Evolutionary conservation across 768 basidiomycete genomes (phyloP).

Genomic region (Kwoniella sp.): DNA sequence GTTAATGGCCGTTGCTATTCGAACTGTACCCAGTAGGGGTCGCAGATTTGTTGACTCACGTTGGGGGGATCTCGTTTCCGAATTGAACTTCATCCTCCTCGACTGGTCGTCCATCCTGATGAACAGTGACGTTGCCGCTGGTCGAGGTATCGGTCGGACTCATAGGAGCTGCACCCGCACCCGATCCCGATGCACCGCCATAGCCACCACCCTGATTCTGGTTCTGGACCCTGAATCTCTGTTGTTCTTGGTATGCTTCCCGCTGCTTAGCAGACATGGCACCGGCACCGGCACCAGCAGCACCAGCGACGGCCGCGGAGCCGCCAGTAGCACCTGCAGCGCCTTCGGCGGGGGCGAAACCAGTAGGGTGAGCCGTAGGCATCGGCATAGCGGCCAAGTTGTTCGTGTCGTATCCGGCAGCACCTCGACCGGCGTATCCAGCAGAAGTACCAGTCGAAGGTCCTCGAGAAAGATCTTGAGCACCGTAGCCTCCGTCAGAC

Average conservation of each 20-base stretch:
- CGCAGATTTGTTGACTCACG: slow-evolving; percentile 40
- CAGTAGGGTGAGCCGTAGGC: slow-evolving; percentile 29
- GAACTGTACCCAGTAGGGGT: not conserved
- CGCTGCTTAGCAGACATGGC: slow-evolving; percentile 50
- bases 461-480: slow-evolving; percentile 40
- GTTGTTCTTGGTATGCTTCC: slow-evolving; percentile 51
- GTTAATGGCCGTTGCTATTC: not conserved
- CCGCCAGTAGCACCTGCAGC: slow-evolving; percentile 29
- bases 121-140: slow-evolving; percentile 34
- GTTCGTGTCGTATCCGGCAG: slow-evolving; percentile 14
- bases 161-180: slow-evolving; percentile 21
- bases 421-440: slow-evolving; percentile 48
- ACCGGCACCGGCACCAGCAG: slow-evolving; percentile 31
- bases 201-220: slow-evolving; percentile 18
- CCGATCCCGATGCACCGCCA: slow-evolving; percentile 19
- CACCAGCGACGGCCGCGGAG: slow-evolving; percentile 28
- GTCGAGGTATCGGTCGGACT: slow-evolving; percentile 29
- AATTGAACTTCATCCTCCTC: slow-evolving; percentile 31
- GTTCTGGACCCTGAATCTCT: slow-evolving; percentile 40
- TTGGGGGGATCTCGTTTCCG: slow-evolving; percentile 51
- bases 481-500: slow-evolving; percentile 40
- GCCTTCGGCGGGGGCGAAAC: slow-evolving; percentile 21
- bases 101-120: slow-evolving; percentile 41
- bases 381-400: slow-evolving; percentile 27
- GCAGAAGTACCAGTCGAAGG: slow-evolving; percentile 49